phyloP scores from a whole-genome alignment of 2,329 filamentous ascomycete species.

The Penicillium sp. region DNA sequence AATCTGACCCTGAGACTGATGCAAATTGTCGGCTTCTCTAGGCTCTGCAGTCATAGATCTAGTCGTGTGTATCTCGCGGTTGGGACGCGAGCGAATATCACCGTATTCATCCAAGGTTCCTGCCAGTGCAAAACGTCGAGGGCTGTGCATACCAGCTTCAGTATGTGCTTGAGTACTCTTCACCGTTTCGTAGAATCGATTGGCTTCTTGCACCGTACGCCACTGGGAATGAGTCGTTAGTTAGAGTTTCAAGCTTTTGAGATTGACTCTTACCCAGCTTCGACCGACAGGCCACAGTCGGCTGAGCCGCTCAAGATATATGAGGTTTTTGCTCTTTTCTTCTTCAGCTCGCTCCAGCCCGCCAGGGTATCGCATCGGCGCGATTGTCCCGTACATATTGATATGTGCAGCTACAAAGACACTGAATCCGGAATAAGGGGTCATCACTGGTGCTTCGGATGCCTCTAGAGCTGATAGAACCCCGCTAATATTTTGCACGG shows the following conservation, averaged over 20 bases:
- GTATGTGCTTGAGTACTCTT: slow-evolving; percentile 26
- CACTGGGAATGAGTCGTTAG: slow-evolving; percentile 21
- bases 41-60: slow-evolving; percentile 14
- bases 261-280: slow-evolving; percentile 30
- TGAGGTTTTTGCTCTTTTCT: slow-evolving; percentile 33
- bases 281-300: slow-evolving; percentile 36
- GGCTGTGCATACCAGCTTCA: slow-evolving; percentile 23
- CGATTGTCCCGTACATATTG: slow-evolving; percentile 40
- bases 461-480: slow-evolving; percentile 32
- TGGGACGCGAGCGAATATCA: slow-evolving; percentile 35
- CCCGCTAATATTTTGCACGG: slow-evolving; percentile 33
- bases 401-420: slow-evolving; percentile 40
- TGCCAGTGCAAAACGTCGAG: slow-evolving; percentile 31
- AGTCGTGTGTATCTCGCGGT: slow-evolving; percentile 14
- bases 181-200: slow-evolving; percentile 36
- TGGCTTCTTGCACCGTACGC: slow-evolving; percentile 37
- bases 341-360: slow-evolving; percentile 31
- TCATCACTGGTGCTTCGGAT: slow-evolving; percentile 34
- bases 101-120: slow-evolving; percentile 39
- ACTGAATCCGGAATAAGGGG: slow-evolving; percentile 39
- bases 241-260: neutral
- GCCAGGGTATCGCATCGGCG: slow-evolving; percentile 33
- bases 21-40: slow-evolving; percentile 5
- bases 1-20: neutral
- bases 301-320: slow-evolving; percentile 34